These are phyloP conservation scores for Suillus variegatus DNA, from an alignment of 768 basidiomycete genomes.

Conservation along the genomic window DNA sequence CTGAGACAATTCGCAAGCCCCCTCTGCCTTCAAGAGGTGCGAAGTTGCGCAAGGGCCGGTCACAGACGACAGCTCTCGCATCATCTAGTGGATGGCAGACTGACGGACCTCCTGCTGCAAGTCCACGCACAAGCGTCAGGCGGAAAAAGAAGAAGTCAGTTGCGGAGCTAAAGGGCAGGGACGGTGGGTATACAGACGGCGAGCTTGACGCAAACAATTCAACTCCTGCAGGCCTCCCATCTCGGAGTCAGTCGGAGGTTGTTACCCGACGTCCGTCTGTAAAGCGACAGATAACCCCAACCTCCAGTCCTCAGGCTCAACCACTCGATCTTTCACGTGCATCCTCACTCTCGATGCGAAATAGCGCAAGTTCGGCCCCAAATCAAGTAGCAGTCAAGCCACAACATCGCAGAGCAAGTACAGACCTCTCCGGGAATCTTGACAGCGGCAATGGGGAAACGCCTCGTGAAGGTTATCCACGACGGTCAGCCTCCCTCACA, in stretches of 20 bases:
- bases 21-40: constrained; percentile 3
- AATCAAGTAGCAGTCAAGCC: background rate
- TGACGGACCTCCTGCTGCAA: constrained; percentile 13
- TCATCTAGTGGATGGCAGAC: constrained; percentile 21
- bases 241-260: constrained; percentile 1
- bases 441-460: background rate
- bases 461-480: background rate
- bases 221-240: background rate
- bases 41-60: constrained; percentile 17
- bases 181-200: constrained; percentile 30
- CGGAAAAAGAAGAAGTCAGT: constrained; percentile 23
- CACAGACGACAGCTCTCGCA: background rate
- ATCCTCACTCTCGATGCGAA: constrained; percentile 12
- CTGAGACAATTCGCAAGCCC: background rate
- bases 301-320: background rate
- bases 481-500: constrained; percentile 6
- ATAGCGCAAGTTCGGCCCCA: constrained; percentile 1
- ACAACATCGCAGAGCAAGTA: constrained; percentile 9
- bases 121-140: constrained; percentile 10
- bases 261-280: background rate
- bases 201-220: constrained; percentile 14
- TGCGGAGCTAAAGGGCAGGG: constrained; percentile 26
- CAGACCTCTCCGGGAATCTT: constrained; percentile 6
- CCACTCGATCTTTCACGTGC: background rate
- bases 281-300: background rate